Percentiles rank a stretch among this genome's conserved stretches.
phyloP scores from a whole-genome alignment of 371 early-diverging fungal species.

The Apophysomyces variabilis region DNA sequence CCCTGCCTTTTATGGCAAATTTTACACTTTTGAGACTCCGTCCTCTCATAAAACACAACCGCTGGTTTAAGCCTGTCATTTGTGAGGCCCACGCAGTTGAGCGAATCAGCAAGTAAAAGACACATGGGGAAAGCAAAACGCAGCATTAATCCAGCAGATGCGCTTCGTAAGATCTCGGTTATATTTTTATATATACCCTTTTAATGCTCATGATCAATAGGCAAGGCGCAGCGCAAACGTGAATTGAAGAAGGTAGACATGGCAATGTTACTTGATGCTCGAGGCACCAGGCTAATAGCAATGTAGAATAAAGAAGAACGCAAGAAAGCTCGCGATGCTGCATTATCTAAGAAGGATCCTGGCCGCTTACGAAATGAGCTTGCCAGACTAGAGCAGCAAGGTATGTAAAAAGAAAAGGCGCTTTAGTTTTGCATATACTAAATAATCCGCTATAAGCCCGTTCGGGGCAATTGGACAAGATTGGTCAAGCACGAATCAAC shows the following conservation, averaged over 20 bases:
- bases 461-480: conserved; percentile 54
- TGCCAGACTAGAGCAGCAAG: conserved; percentile 50
- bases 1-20: too few species aligned
- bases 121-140: conserved; percentile 52
- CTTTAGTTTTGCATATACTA: background rate
- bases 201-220: conserved; percentile 24
- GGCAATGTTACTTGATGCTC: background rate
- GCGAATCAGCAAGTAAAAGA: background rate
- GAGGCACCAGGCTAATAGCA: background rate
- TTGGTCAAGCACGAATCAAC: conserved; percentile 46
- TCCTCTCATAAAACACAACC: too few species aligned
- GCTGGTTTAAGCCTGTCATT: background rate
- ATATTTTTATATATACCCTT: conserved; percentile 1
- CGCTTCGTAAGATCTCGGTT: conserved; percentile 58
- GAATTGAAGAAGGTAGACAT: conserved; percentile 64
- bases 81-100: background rate
- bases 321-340: conserved; percentile 53
- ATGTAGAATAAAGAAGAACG: conserved; percentile 68
- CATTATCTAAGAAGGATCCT: conserved; percentile 58
- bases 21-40: too few species aligned
- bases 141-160: conserved; percentile 58
- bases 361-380: conserved; percentile 50
- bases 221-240: conserved; percentile 67
- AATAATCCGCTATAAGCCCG: conserved; percentile 20
- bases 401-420: conserved; percentile 19